Base-by-base conservation (phyloP, 345 rosid species). In the Citrus maxima region DNA sequence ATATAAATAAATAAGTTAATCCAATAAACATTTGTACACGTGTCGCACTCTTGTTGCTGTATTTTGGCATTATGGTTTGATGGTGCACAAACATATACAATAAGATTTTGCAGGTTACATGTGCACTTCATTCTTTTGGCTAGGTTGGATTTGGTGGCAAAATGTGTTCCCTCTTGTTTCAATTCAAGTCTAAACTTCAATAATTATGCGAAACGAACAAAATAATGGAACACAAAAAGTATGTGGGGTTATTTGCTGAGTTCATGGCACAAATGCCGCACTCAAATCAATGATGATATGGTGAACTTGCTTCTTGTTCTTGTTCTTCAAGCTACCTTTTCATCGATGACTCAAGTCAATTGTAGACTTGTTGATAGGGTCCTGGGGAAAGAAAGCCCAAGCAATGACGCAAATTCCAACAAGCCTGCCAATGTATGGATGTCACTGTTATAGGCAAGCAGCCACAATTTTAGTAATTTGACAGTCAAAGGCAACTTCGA, bases 211-310 rank as follows among this genome's bases (percentile, higher is more conserved):
- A 34, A 34, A 34, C 35, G 35, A 34, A 12, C 6, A 13, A 35
- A n/a, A 73, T 37, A 35, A 59, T 35, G 75, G 32, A 73, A 73
- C n/a, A 13, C 65, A 42, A 55, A 34, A 32, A 4, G 24, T 7
- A 7, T 5, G 18, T 1, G 16, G 5, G 59, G 28, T 7, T 0
- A 30, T 5, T 63, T 54, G 19, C 62, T 1, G 46, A 54, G 75
- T 72, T 72, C 63, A 4, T 21, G 75, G 30, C 63, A 55, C 46
- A 55, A 72, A 72, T 54, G 63, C 46, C 75, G 75, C 64, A 72
- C 64, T 55, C 21, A 30, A 72, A 72, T 72, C 75, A 32, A 32
- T 10, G 28, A 72, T 56, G 51, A 35, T 66, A 19, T 7, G 30
- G 7, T 34, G 19, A 34, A 65, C 3, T 7, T 19, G 42, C 69